Base-by-base conservation (phyloP, 352 stramenopile species). In the Phytophthora pini region DNA sequence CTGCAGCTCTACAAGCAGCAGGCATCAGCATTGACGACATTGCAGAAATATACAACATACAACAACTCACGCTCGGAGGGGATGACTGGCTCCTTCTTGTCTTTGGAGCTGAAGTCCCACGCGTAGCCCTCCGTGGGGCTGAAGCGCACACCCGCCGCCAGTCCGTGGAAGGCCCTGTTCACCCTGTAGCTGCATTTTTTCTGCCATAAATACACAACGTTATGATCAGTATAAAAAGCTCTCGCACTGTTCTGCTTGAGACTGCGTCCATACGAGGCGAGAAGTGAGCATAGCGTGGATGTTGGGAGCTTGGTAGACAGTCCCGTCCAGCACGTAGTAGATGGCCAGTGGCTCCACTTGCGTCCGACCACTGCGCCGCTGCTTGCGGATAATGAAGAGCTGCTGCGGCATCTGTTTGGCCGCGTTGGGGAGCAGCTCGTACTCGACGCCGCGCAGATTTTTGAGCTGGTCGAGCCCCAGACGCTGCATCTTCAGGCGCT, bases 401-500 rank as follows among this genome's bases (percentile, higher is more conserved):
- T 92, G 85, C 70, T 95, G 87, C 46, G 87, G 87, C 29, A 97
- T 53, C 72, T 95, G 89, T 74, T 95, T 92, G 65, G 87, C 80
- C 22, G 68, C 51, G 72, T 93, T 95, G 24, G 82, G 88, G 45
- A 94, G 76, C 67, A 97, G 72, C 54, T 94, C 84, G 77, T 96
- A 97, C 76, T 97, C 87, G 79, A 97, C 74, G 59, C 89, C 89
- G 43, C 82, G 83, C 77, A 97, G 87, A 61, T 89, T 93, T 57
- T 92, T 91, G 63, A 97, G 80, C 74, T 95, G 84, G 57, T 97
- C 89, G 24, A 94, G 72, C 4, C 82, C 86, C 9, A 94, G 76
- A 1, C 88, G 86, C 79, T 97, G 89, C 89, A 95, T 95, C 76
- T 94, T 94, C 49, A 97, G 77, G 7, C 88, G 84, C 77, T 95